These are phyloP conservation scores for Penicillium sp. DNA, from an alignment of 2,329 filamentous ascomycete species.

Conservation along the genomic window DNA sequence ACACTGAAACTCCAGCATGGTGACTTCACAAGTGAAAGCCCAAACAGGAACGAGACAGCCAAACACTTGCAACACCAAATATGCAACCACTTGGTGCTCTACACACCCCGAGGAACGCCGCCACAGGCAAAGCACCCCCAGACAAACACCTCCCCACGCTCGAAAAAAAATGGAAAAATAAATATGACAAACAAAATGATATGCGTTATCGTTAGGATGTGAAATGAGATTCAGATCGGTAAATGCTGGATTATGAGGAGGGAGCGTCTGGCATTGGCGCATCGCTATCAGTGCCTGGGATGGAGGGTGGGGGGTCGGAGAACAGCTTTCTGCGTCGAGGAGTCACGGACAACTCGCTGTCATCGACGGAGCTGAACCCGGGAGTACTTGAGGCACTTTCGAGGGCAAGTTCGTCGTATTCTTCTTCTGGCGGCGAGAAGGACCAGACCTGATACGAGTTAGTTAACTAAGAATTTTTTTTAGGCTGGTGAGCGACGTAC, in stretches of 20 bases:
- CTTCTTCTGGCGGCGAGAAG: conserved; percentile 72
- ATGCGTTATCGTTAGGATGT: conserved; percentile 24
- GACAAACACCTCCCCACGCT: conserved; percentile 9
- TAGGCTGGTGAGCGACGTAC: conserved; percentile 53
- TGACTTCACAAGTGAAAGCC: background rate
- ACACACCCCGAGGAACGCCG: conserved; percentile 12
- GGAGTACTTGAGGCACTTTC: conserved; percentile 38
- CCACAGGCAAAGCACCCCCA: conserved; percentile 11
- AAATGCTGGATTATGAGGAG: conserved; percentile 18
- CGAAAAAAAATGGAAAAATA: conserved; percentile 8
- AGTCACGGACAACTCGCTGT: conserved; percentile 14
- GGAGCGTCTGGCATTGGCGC: conserved; percentile 38
- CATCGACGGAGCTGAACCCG: conserved; percentile 24
- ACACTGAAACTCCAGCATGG: conserved; percentile 1
- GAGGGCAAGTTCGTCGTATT: conserved; percentile 30
- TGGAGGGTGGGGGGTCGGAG: conserved; percentile 34
- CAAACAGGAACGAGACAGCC: conserved; percentile 1
- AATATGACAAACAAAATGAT: conserved; percentile 16
- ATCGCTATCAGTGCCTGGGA: conserved; percentile 31
- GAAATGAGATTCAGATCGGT: conserved; percentile 9
- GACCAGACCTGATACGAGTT: conserved; percentile 73
- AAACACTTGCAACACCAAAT: conserved; percentile 20
- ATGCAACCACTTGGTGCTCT: conserved; percentile 23
- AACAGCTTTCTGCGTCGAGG: conserved; percentile 27
- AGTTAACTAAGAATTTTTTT: conserved; percentile 8